phyloP scores from a whole-genome alignment of 345 rosid genomes.

The Syzygium jambos region DNA sequence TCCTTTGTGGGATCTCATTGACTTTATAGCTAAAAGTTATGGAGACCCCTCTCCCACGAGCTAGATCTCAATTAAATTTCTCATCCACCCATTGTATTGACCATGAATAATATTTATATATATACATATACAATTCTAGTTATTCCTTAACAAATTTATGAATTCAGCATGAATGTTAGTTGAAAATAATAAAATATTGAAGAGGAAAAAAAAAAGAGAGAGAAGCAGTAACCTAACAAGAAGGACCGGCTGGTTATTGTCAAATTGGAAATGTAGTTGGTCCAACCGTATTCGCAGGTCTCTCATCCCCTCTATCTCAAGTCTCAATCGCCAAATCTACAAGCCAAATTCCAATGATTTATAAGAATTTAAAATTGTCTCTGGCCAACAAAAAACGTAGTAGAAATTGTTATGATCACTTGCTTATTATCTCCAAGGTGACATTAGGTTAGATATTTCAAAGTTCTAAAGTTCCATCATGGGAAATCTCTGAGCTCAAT shows the following conservation, averaged over 20 bases:
- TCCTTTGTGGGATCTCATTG: neutral
- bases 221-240: neutral
- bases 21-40: neutral
- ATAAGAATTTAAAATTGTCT: neutral
- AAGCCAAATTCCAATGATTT: neutral
- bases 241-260: neutral
- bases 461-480: neutral
- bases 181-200: neutral
- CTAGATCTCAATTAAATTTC: neutral
- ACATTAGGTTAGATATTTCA: neutral
- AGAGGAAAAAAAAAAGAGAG: neutral
- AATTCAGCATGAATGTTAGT: neutral
- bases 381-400: no score
- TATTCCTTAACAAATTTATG: neutral
- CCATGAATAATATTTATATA: neutral
- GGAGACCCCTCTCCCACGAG: neutral
- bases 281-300: neutral
- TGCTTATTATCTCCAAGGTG: neutral
- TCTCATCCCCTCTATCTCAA: neutral
- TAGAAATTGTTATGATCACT: neutral
- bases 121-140: neutral
- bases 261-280: neutral
- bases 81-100: neutral
- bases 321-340: neutral
- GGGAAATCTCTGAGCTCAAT: neutral